Base-by-base conservation (phyloP, 139 green algal species). In the Tetraselmis striata region DNA sequence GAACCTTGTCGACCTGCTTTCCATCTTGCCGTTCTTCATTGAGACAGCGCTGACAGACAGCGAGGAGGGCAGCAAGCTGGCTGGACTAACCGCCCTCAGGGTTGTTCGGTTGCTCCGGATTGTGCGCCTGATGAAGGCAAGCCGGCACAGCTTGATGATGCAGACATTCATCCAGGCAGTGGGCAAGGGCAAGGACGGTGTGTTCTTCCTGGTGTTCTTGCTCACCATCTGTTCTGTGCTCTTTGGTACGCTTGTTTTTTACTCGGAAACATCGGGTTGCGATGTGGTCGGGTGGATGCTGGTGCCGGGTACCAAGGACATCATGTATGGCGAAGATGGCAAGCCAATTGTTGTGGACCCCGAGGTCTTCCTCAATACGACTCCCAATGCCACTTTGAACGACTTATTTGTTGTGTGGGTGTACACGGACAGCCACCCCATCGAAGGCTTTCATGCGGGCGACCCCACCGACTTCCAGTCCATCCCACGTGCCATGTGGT, bases 1-100 rank as follows among this genome's bases (percentile, higher is more conserved):
- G 59, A 91, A 91, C 79, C 77, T 89, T 32, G 82, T 91, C 31
- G 87, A 91, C 83, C 80, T 91, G 0, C 29, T 88, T 28, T 59
- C 85, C 1, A 80, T 91, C 58, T 24, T 89, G 59, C 87, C 87
- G 0, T 91, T 84, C 81, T 90, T 87, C 82, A 59, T 90, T 29
- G 76, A 80, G 2, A 28, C 83, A 27, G 30, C 26, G 1, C 45
- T 67, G 1, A 83, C n/a, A 25, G 28, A 23, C 23, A 23, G 27
- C 0, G 76, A 77, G 23, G 23, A 23, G 81, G 75, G 26, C 32
- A 27, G 0, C 75, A 24, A 59, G 31, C 80, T 77, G 23, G 24
- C 32, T 11, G 82, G 59, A 31, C 84, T 80, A 22, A 79, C 67
- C 75, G 79, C 87, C 31, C 83, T 90, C 74, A 77, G 87, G 1